These are phyloP conservation scores for Candida krabiensis DNA, from an alignment of 805 yeast species.

Conservation along the genomic window DNA sequence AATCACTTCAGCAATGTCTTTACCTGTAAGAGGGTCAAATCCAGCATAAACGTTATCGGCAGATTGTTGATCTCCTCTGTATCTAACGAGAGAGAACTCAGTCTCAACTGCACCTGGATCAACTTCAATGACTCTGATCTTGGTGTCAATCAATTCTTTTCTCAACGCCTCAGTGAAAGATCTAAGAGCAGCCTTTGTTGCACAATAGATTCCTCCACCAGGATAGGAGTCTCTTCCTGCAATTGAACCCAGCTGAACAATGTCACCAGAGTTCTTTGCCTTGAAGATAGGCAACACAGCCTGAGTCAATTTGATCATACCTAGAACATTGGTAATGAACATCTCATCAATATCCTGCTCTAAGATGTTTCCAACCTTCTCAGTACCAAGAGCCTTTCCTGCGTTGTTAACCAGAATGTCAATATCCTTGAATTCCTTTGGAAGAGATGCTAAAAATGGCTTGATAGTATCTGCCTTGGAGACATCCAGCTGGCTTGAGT, in stretches of 20 bases:
- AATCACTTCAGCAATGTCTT: constrained; percentile 59
- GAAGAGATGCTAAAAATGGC: constrained; percentile 52
- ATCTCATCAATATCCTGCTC: constrained; percentile 40
- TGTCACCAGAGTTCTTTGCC: constrained; percentile 48
- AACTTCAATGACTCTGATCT: constrained; percentile 61
- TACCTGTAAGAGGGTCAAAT: constrained; percentile 54
- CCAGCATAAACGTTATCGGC: constrained; percentile 58
- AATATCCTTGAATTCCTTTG: constrained; percentile 54
- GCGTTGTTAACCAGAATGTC: constrained; percentile 69
- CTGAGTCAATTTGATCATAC: constrained; percentile 46
- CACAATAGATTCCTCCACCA: constrained; percentile 70
- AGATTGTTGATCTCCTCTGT: constrained; percentile 51
- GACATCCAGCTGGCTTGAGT: constrained; percentile 55
- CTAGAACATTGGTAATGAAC: constrained; percentile 49
- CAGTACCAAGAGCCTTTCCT: constrained; percentile 44
- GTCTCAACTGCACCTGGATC: constrained; percentile 73
- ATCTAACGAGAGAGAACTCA: constrained; percentile 59
- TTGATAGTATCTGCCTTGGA: constrained; percentile 50
- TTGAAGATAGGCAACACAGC: constrained; percentile 42
- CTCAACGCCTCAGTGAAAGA: constrained; percentile 43
- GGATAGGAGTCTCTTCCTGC: constrained; percentile 74
- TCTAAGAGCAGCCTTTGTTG: constrained; percentile 64
- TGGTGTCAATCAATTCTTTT: constrained; percentile 38
- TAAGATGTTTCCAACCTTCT: constrained; percentile 40
- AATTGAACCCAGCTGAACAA: constrained; percentile 65